Evolutionary conservation across 192 early-diverging fungal genomes (phyloP).

Genomic region (Powellomyces hirtus): DNA sequence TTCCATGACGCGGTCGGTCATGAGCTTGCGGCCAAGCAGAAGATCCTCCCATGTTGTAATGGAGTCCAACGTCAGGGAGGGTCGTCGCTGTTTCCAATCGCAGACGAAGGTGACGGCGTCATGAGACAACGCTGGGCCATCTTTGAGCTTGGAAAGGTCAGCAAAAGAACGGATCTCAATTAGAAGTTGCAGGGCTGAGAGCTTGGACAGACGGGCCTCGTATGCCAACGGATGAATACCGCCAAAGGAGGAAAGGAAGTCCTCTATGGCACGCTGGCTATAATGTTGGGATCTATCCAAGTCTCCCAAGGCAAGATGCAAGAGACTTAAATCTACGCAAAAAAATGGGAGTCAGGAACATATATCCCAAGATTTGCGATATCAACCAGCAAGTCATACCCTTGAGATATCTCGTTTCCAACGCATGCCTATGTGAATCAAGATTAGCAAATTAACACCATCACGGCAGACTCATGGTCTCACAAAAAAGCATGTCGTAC

Average conservation of each 20-base stretch:
- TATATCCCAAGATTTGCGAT: no score
- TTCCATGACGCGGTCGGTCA: background rate
- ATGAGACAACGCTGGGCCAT: background rate
- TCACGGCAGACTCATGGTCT: no score
- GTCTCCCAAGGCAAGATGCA: conserved; percentile 17
- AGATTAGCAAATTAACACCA: no score
- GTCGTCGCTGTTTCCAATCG: conserved; percentile 36
- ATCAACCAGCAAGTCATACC: background rate
- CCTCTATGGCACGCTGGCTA: conserved; percentile 21
- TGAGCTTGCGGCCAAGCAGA: conserved; percentile 39
- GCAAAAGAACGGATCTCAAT: conserved; percentile 30
- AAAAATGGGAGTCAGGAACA: no score
- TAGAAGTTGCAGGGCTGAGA: conserved; percentile 10
- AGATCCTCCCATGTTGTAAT: conserved; percentile 67
- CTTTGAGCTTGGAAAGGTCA: conserved; percentile 7
- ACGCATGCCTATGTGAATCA: background rate
- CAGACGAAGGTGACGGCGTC: background rate
- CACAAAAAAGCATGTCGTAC: no score
- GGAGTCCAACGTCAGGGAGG: conserved; percentile 42
- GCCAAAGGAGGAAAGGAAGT: conserved; percentile 25
- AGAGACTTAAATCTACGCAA: conserved; percentile 13
- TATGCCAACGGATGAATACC: conserved; percentile 21
- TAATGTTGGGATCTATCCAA: conserved; percentile 29
- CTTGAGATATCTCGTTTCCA: background rate
- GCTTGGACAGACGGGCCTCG: conserved; percentile 5